phyloP scores from a whole-genome alignment of 257 asterid genomes.

The Verbascum thapsus region DNA sequence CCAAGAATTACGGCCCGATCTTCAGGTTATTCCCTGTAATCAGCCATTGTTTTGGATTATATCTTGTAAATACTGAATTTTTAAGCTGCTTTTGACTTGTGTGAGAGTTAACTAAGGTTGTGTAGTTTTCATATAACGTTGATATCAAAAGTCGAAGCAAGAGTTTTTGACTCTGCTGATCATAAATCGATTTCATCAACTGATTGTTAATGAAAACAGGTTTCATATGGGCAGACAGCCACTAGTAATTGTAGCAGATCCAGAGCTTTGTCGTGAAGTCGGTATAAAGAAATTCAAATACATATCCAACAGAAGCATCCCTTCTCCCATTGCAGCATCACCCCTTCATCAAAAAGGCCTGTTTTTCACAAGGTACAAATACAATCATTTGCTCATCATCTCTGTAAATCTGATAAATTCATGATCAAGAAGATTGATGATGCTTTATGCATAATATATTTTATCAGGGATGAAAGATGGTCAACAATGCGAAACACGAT shows the following conservation, averaged over 20 bases:
- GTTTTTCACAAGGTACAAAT: conserved; percentile 78
- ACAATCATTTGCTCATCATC: too few species aligned
- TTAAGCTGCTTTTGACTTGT: neutral
- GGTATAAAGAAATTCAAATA: conserved; percentile 83
- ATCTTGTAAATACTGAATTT: conserved; percentile 8
- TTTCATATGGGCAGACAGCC: conserved; percentile 99
- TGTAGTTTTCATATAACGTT: too few species aligned
- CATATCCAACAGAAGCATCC: conserved; percentile 85
- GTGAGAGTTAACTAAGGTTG: neutral
- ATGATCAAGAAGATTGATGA: too few species aligned
- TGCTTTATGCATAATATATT: neutral
- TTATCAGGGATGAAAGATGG: conserved; percentile 87
- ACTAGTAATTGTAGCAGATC: conserved; percentile 78
- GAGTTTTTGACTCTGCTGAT: too few species aligned
- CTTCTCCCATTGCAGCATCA: conserved; percentile 89
- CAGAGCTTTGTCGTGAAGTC: conserved; percentile 90
- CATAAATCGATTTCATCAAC: neutral
- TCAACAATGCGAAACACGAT: conserved; percentile 90
- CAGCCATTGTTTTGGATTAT: neutral
- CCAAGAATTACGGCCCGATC: conserved; percentile 77
- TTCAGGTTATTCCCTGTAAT: conserved; percentile 59
- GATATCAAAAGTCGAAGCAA: too few species aligned
- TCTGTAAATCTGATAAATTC: too few species aligned
- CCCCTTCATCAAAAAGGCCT: conserved; percentile 98
- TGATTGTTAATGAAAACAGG: conserved; percentile 36